Percentiles rank a stretch among this genome's conserved stretches.
Evolutionary conservation across 139 green algal genomes (phyloP).

Genomic region (Mesotaenium endlicherianum): DNA sequence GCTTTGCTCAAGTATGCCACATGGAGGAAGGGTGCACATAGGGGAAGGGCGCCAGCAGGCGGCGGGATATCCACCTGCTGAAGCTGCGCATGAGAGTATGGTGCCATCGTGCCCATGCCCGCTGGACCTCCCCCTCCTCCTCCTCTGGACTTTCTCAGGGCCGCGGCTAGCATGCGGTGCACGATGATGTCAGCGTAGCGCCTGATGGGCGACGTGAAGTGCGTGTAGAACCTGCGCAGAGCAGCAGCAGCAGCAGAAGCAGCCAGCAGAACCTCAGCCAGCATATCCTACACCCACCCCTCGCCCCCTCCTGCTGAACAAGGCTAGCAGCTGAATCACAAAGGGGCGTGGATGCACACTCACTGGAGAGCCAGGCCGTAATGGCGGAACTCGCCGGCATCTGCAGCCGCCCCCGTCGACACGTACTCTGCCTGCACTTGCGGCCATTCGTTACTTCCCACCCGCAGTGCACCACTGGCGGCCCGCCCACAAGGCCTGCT

Average conservation of each 20-base stretch:
- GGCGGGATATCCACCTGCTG: background rate
- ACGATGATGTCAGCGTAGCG: conserved; percentile 63
- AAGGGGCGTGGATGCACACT: background rate
- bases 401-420: conserved; percentile 66
- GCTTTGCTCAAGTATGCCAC: background rate
- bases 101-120: background rate
- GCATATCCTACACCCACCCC: too few relatives aligned
- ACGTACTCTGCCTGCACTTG: conserved; percentile 76
- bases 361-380: conserved; percentile 52
- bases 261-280: background rate
- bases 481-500: background rate
- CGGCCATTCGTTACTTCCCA: background rate
- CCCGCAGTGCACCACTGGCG: background rate
- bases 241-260: background rate
- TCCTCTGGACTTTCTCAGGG: conserved; percentile 11
- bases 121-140: background rate
- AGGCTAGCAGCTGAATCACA: background rate
- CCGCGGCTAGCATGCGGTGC: conserved; percentile 55
- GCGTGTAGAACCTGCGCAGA: conserved; percentile 54
- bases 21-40: background rate
- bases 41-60: background rate
- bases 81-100: background rate
- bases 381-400: conserved; percentile 39
- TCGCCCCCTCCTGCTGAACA: background rate
- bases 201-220: conserved; percentile 65